Evolutionary conservation across 2,329 filamentous ascomycete species (phyloP).

Genomic region (Juglanconis juglandina): DNA sequence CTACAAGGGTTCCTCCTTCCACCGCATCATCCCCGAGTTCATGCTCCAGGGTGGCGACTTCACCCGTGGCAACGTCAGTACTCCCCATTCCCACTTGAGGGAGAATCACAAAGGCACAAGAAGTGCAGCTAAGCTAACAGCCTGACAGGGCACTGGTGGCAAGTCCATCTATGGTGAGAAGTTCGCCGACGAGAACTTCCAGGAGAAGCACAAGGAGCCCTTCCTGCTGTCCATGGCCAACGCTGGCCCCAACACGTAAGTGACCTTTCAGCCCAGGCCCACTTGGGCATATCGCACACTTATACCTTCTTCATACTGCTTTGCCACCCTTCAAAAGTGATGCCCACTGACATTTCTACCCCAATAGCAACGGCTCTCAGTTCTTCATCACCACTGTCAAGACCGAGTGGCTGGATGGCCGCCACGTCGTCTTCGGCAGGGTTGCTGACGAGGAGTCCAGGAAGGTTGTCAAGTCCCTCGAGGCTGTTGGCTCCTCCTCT

Average conservation of each 20-base stretch:
- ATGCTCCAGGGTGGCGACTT: slow-evolving; percentile 98
- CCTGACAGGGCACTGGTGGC: slow-evolving; percentile 74
- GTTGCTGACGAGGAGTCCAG: slow-evolving; percentile 52
- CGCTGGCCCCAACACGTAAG: slow-evolving; percentile 87
- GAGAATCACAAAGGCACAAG: neutral
- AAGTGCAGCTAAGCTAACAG: neutral
- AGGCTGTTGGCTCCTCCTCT: slow-evolving; percentile 55
- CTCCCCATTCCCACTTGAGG: neutral
- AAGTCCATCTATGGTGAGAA: slow-evolving; percentile 95
- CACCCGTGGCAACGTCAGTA: slow-evolving; percentile 79
- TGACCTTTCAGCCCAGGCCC: neutral
- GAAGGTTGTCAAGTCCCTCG: slow-evolving; percentile 56
- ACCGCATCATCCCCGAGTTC: slow-evolving; percentile 89
- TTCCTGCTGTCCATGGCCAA: slow-evolving; percentile 94
- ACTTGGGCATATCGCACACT: too few relatives aligned
- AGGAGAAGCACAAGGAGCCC: slow-evolving; percentile 66
- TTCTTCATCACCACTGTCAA: slow-evolving; percentile 96
- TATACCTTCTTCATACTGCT: too few relatives aligned
- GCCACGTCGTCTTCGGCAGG: slow-evolving; percentile 83
- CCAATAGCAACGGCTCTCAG: slow-evolving; percentile 85
- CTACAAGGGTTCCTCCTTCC: slow-evolving; percentile 80
- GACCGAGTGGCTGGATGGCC: slow-evolving; percentile 80
- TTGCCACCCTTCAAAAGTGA: too few relatives aligned
- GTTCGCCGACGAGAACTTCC: slow-evolving; percentile 93
- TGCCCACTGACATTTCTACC: slow-evolving; percentile 27